These are phyloP conservation scores for Calophaca sinica DNA, from an alignment of 306 rosid species.

Conservation along the genomic window DNA sequence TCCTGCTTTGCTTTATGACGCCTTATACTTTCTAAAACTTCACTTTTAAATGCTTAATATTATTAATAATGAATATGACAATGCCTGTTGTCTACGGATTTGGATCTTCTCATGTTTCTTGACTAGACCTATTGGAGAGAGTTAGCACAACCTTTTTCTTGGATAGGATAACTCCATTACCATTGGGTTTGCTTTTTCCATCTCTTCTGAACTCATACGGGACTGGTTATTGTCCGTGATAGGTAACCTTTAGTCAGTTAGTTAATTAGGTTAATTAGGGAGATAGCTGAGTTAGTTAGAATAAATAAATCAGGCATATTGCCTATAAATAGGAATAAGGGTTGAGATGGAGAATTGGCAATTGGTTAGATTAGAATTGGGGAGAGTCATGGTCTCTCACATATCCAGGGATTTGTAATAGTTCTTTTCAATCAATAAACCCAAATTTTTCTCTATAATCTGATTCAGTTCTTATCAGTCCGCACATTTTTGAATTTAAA, in stretches of 20 bases:
- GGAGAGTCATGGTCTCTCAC: too few species aligned
- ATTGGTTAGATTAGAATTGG: too few species aligned
- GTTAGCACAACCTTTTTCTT: background rate
- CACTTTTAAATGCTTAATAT: constrained; percentile 24
- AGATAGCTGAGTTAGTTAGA: too few species aligned
- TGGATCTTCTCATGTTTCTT: constrained; percentile 4
- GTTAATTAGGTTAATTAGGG: too few species aligned
- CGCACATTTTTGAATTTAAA: constrained; percentile 8
- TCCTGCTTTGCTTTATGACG: constrained; percentile 4
- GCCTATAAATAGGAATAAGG: too few species aligned
- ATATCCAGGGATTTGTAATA: too few species aligned
- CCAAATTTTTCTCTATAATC: too few species aligned
- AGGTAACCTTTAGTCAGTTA: too few species aligned
- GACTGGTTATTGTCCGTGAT: constrained; percentile 11
- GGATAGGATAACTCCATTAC: constrained; percentile 4
- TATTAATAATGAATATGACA: constrained; percentile 1
- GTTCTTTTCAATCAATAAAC: too few species aligned
- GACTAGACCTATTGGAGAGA: constrained; percentile 2
- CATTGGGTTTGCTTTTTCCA: constrained; percentile 12
- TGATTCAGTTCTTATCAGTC: too few species aligned
- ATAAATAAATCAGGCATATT: too few species aligned
- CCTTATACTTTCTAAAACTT: background rate
- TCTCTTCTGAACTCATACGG: constrained; percentile 1
- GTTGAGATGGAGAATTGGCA: too few species aligned
- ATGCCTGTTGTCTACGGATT: constrained; percentile 21